A percentile compares a stretch with the other conserved stretches of the same genome.
Conservation (phyloP, 768 basidiomycete genomes). For the Boletus subcaerulescens region DNA sequence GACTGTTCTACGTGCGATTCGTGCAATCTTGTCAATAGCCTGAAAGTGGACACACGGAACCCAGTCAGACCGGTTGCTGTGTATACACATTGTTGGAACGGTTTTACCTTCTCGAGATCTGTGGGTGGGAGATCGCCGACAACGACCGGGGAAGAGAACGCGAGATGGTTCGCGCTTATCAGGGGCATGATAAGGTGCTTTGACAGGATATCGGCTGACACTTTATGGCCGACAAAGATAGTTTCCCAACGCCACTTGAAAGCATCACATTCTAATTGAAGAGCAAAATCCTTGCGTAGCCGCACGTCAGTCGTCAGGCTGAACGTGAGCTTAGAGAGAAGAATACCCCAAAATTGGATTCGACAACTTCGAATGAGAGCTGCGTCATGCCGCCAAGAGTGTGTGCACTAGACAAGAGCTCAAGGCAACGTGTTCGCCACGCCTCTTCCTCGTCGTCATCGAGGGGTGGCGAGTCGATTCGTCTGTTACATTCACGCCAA, state of each 20-base stretch:
- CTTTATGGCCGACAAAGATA: slow-evolving; percentile 57
- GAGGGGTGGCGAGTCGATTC: slow-evolving; percentile 27
- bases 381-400: slow-evolving; percentile 59
- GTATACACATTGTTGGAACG: background rate
- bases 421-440: slow-evolving; percentile 57
- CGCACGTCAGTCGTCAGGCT: slow-evolving; percentile 13
- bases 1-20: slow-evolving; percentile 61
- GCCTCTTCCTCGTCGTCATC: slow-evolving; percentile 49
- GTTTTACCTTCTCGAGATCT: slow-evolving; percentile 64
- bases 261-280: slow-evolving; percentile 53
- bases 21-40: slow-evolving; percentile 69
- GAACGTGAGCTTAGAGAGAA: background rate
- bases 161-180: slow-evolving; percentile 66
- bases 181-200: slow-evolving; percentile 76
- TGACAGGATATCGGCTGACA: slow-evolving; percentile 71
- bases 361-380: slow-evolving; percentile 54
- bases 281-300: slow-evolving; percentile 57
- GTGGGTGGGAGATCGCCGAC: slow-evolving; percentile 51
- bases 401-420: slow-evolving; percentile 56
- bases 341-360: slow-evolving; percentile 57
- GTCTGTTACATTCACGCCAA: slow-evolving; percentile 61
- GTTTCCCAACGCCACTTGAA: slow-evolving; percentile 85
- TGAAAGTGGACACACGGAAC: slow-evolving; percentile 26
- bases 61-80: slow-evolving; percentile 5
- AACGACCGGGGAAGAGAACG: slow-evolving; percentile 59